phyloP scores from a whole-genome alignment of 2,329 filamentous ascomycete genomes.

The Ophiostoma populinum region DNA sequence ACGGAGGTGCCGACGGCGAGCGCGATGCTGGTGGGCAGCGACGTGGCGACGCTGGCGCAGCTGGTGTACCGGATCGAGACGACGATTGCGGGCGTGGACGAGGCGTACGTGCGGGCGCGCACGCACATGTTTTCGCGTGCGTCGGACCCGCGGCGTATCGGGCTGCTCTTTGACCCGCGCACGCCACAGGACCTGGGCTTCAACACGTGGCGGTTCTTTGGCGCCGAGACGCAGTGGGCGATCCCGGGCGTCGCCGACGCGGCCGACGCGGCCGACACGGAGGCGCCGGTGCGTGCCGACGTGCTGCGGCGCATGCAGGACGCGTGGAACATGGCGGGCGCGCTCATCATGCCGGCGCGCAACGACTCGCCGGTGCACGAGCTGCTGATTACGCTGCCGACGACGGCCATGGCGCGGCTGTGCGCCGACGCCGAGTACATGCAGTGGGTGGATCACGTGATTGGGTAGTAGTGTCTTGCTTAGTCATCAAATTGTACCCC shows the following conservation, averaged over 20 bases:
- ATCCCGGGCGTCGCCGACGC: conserved; percentile 15
- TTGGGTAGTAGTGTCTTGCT: conserved; percentile 6
- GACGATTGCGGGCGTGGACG: conserved; percentile 21
- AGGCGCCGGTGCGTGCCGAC: conserved; percentile 11
- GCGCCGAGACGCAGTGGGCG: conserved; percentile 22
- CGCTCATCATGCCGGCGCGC: conserved; percentile 18
- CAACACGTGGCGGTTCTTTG: conserved; percentile 29
- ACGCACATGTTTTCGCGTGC: conserved; percentile 20
- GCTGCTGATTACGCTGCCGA: conserved; percentile 18
- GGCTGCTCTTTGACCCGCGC: conserved; percentile 24
- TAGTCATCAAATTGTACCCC: too few relatives aligned
- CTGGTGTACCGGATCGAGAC: conserved; percentile 17
- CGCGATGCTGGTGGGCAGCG: too few relatives aligned
- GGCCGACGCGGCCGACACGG: not conserved
- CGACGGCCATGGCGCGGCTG: conserved; percentile 16
- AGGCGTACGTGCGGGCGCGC: conserved; percentile 22
- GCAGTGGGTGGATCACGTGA: conserved; percentile 15
- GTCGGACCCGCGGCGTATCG: conserved; percentile 23
- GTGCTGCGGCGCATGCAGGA: conserved; percentile 17
- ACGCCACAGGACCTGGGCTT: conserved; percentile 23
- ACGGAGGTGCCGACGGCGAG: conserved; percentile 12
- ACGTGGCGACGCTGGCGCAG: conserved; percentile 13
- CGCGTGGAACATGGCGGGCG: conserved; percentile 16
- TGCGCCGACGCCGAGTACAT: conserved; percentile 14
- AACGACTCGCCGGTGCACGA: conserved; percentile 14